A percentile compares a stretch with the other conserved stretches of the same genome.
Conservation (phyloP, 805 yeast genomes). For the Wickerhamomyces queroliae region DNA sequence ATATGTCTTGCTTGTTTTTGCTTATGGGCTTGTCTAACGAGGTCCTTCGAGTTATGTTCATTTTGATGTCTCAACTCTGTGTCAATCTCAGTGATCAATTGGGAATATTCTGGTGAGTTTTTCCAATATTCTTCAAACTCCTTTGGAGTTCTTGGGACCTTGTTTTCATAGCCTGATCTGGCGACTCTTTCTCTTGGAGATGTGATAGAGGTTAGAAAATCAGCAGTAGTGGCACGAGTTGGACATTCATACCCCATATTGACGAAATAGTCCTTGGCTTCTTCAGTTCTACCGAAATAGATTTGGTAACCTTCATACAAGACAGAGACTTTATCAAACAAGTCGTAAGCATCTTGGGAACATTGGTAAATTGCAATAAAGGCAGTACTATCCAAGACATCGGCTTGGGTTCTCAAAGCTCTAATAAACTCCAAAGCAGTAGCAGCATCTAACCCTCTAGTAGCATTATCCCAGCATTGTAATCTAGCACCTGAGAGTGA, state of each 20-base stretch:
- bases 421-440: slow-evolving; percentile 48
- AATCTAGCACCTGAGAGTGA: slow-evolving; percentile 37
- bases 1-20: slow-evolving; percentile 47
- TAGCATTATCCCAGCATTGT: slow-evolving; percentile 51
- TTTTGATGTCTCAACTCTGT: slow-evolving; percentile 4
- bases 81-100: slow-evolving; percentile 39
- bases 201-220: slow-evolving; percentile 47
- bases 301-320: slow-evolving; percentile 50
- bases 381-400: slow-evolving; percentile 40
- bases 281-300: slow-evolving; percentile 36
- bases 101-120: slow-evolving; percentile 32
- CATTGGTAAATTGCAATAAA: slow-evolving; percentile 54
- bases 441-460: slow-evolving; percentile 57
- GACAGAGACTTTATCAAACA: slow-evolving; percentile 44
- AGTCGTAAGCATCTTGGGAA: slow-evolving; percentile 42
- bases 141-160: slow-evolving; percentile 42
- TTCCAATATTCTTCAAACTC: slow-evolving; percentile 46
- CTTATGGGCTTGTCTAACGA: slow-evolving; percentile 36
- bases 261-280: slow-evolving; percentile 40
- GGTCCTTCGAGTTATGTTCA: slow-evolving; percentile 15
- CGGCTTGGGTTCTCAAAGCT: slow-evolving; percentile 44
- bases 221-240: slow-evolving; percentile 50
- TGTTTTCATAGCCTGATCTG: slow-evolving; percentile 33
- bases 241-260: slow-evolving; percentile 50
- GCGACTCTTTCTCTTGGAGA: slow-evolving; percentile 42